Conservation (phyloP, 2,329 filamentous ascomycete species). For the Thelonectria discophora region DNA sequence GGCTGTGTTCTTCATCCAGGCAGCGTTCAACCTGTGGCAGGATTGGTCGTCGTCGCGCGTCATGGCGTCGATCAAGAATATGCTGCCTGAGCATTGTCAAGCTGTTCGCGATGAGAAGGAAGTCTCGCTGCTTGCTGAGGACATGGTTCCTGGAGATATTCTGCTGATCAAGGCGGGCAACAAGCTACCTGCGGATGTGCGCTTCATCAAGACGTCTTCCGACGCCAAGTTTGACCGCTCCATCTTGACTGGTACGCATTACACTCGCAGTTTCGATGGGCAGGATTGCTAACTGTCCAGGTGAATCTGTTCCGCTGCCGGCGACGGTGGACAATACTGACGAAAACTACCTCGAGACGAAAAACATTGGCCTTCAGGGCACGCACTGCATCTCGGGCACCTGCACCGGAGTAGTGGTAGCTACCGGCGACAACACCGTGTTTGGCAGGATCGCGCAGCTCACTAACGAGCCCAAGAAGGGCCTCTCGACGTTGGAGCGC, state of each 20-base stretch:
- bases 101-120: constrained; percentile 68
- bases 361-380: constrained; percentile 80
- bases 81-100: constrained; percentile 79
- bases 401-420: constrained; percentile 73
- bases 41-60: constrained; percentile 81
- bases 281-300: constrained; percentile 41
- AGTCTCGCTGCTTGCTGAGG: constrained; percentile 58
- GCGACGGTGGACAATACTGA: constrained; percentile 74
- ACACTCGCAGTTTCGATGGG: too few species aligned
- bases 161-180: constrained; percentile 75
- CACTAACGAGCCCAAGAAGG: constrained; percentile 73
- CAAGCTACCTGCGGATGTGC: constrained; percentile 77
- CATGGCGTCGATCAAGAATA: constrained; percentile 81
- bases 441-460: constrained; percentile 80
- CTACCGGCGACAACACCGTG: constrained; percentile 76
- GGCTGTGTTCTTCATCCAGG: constrained; percentile 74
- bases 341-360: constrained; percentile 79
- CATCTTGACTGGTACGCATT: constrained; percentile 61
- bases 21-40: constrained; percentile 74
- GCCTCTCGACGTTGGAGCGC: constrained; percentile 74
- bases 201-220: constrained; percentile 72
- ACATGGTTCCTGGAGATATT: constrained; percentile 78
- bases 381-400: constrained; percentile 79
- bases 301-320: constrained; percentile 71
- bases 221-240: constrained; percentile 78